These are phyloP conservation scores for Thalassiosira exigua DNA, from an alignment of 352 stramenopile species.

Conservation along the genomic window DNA sequence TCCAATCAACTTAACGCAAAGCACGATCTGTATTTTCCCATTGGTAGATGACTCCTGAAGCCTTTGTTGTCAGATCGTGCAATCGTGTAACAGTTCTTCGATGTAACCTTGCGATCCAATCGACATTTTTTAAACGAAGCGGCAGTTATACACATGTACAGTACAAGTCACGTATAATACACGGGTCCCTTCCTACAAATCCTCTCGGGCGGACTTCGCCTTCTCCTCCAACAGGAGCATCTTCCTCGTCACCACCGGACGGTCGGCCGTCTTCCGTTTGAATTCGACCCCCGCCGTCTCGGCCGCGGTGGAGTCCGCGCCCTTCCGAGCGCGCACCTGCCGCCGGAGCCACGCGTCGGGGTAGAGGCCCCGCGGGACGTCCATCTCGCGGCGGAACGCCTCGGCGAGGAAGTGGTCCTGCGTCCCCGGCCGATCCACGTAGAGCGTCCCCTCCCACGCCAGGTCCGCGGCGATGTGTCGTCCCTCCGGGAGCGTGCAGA, in stretches of 20 bases:
- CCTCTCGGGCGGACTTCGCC: conserved; percentile 26
- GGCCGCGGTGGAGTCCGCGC: not conserved
- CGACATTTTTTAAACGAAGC: too few species aligned
- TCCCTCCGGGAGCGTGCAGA: conserved; percentile 33
- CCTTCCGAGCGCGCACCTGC: conserved; percentile 29
- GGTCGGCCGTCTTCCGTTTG: conserved; percentile 29
- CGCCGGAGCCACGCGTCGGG: conserved; percentile 33
- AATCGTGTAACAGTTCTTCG: too few species aligned
- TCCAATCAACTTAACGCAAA: too few species aligned
- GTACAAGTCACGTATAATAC: too few species aligned
- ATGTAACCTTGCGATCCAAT: too few species aligned
- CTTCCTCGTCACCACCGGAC: conserved; percentile 20
- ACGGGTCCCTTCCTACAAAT: too few species aligned
- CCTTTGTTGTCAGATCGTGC: too few species aligned
- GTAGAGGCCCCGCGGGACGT: conserved; percentile 33
- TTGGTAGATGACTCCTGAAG: too few species aligned
- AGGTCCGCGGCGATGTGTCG: conserved; percentile 42
- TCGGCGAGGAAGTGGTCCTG: conserved; percentile 40
- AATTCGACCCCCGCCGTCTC: conserved; percentile 25
- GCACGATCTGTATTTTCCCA: too few species aligned
- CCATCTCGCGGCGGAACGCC: conserved; percentile 51
- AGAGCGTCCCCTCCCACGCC: conserved; percentile 39
- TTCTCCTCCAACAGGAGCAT: conserved; percentile 25
- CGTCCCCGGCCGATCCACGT: conserved; percentile 38
- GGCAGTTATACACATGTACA: too few species aligned